Percentiles rank a stretch among this genome's conserved stretches.
phyloP scores from a whole-genome alignment of 1,284 basidiomycete species.

The Sphaerobolus stellatus region DNA sequence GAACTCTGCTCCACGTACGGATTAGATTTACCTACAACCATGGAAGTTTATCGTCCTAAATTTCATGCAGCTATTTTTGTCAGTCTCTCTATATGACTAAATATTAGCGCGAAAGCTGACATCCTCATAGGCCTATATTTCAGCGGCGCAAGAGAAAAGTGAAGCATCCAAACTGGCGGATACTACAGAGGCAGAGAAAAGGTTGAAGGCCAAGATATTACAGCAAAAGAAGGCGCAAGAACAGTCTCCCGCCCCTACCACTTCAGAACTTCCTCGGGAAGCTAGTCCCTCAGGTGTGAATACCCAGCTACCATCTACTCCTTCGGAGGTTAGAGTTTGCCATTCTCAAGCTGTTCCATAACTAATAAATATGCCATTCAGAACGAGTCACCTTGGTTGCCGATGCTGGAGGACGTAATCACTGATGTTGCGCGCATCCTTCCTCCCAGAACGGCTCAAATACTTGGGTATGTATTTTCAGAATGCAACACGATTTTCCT shows the following conservation, averaged over 20 bases:
- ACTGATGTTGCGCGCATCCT: slow-evolving; percentile 68
- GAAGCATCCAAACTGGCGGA: slow-evolving; percentile 47
- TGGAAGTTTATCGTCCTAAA: slow-evolving; percentile 88
- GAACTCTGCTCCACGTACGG: slow-evolving; percentile 75
- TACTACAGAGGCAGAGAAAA: slow-evolving; percentile 68
- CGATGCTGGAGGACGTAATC: slow-evolving; percentile 66
- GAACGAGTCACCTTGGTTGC: slow-evolving; percentile 66
- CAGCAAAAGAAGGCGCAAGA: slow-evolving; percentile 71
- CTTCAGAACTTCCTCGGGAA: slow-evolving; percentile 28
- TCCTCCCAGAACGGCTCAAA: slow-evolving; percentile 59
- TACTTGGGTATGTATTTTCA: slow-evolving; percentile 62
- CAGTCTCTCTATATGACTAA: slow-evolving; percentile 25
- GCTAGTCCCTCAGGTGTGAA: slow-evolving; percentile 3
- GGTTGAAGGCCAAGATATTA: slow-evolving; percentile 67
- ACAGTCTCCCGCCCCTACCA: slow-evolving; percentile 34
- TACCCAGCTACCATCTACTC: slow-evolving; percentile 1
- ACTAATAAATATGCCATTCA: slow-evolving; percentile 28
- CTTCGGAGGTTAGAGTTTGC: slow-evolving; percentile 36
- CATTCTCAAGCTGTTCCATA: background rate
- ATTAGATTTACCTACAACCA: slow-evolving; percentile 80
- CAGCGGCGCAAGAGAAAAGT: slow-evolving; percentile 63
- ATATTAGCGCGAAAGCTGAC: background rate
- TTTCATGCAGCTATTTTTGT: slow-evolving; percentile 66
- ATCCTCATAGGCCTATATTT: slow-evolving; percentile 32
- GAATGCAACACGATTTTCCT: slow-evolving; percentile 12